Evolutionary conservation across 306 rosid genomes (phyloP).

Genomic region (Lathyrus aphaca): DNA sequence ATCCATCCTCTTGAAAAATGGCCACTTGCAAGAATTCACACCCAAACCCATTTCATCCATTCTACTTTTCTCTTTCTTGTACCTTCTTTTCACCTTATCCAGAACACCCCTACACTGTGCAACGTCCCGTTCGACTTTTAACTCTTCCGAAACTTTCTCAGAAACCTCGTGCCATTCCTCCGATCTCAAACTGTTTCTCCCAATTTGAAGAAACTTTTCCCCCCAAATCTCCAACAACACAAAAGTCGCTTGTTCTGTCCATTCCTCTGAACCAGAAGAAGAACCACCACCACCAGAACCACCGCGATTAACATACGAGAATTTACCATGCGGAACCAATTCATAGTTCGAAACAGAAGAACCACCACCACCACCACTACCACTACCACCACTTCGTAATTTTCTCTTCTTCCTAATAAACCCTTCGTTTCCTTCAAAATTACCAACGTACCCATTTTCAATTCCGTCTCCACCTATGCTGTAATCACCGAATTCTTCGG

Average conservation of each 20-base stretch:
- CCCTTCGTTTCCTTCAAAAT: conserved; percentile 41
- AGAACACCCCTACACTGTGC: conserved; percentile 59
- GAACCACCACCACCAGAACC: neutral
- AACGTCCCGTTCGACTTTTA: conserved; percentile 52
- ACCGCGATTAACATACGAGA: conserved; percentile 23
- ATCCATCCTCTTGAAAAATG: conserved; percentile 75
- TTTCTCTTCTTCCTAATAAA: conserved; percentile 60
- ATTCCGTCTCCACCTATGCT: neutral
- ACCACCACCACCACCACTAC: conserved; percentile 25
- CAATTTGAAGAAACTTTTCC: conserved; percentile 67
- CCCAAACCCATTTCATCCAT: conserved; percentile 65
- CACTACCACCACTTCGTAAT: conserved; percentile 34
- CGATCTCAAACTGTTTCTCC: conserved; percentile 80
- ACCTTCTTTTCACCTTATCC: conserved; percentile 71
- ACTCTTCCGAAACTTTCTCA: conserved; percentile 65
- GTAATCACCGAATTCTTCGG: conserved; percentile 40
- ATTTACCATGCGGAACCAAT: conserved; percentile 49
- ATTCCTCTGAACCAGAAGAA: conserved; percentile 42
- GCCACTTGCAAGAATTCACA: conserved; percentile 60
- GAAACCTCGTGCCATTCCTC: conserved; percentile 80
- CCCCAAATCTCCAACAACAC: conserved; percentile 84
- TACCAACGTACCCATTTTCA: conserved; percentile 36
- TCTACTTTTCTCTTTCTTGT: conserved; percentile 69
- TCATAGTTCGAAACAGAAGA: conserved; percentile 53
- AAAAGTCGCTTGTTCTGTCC: conserved; percentile 67